Base-by-base conservation (phyloP, 2,329 filamentous ascomycete species). In the Alternaria ethzedia region DNA sequence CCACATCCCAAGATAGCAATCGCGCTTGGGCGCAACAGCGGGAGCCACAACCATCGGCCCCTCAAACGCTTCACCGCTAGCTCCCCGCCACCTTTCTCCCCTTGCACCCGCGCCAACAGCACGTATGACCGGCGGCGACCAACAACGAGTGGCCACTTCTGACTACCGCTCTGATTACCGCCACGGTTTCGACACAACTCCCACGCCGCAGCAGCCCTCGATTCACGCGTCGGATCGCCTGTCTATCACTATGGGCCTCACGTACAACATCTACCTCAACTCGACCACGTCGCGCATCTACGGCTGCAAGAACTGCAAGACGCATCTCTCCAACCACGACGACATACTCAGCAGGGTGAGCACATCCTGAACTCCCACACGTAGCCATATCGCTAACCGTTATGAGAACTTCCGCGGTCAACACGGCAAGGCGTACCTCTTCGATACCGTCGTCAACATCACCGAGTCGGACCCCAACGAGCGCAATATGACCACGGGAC, bases 401-500 rank as follows among this genome's bases (percentile, higher is more conserved):
- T 8, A 50, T 21, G 80, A 98, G 94, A 97, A 97, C 83, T 99
- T 99, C 85, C 93, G 96, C 66, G 96, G 96, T 75, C 95, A 98
- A 81, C 95, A 98, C 81, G 96, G 96, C 78, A 98, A 98, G 83
- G 96, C 96, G 59, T 99, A 94, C 82, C 90, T 99, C 70, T 98
- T 99, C 86, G 92, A 95, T 82, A 89, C 81, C 67, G 96, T 99
- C 59, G 96, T 99, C 81, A 99, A 99, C 82, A 87, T 97, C 79
- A 91, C 90, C 69, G 86, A 89, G 49, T 90, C 91, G 71, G 92
- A 97, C 65, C 88, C 95, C n/a, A 90, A 88, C 78, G 96, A 99
- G 83, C 93, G 96, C 70, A 97, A 91, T 83, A 99, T 99, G 96
- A 99, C 96, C 13, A 99, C 96, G 1, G 96, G 96, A 57, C 89